phyloP scores from a whole-genome alignment of 2,329 filamentous ascomycete species.

The Cladobotryum protrusum region DNA sequence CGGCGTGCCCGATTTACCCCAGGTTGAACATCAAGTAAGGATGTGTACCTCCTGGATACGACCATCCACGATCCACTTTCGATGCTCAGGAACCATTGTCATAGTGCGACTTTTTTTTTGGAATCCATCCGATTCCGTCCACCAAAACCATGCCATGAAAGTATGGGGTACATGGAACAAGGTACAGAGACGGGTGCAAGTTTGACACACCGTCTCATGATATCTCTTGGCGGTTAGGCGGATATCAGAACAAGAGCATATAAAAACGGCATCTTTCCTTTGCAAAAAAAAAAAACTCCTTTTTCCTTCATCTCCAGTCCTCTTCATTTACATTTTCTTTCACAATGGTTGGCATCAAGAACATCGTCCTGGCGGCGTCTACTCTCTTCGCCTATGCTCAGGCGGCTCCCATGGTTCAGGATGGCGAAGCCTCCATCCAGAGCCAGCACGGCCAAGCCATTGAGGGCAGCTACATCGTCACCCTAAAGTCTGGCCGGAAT shows the following conservation, averaged over 20 bases:
- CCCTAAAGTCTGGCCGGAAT: constrained; percentile 45
- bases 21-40: not conserved
- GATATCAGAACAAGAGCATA: no score
- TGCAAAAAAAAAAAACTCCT: not conserved
- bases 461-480: constrained; percentile 51
- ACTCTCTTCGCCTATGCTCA: constrained; percentile 18
- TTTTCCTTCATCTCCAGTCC: not conserved
- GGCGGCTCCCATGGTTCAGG: constrained; percentile 18
- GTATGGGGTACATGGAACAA: no score
- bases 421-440: constrained; percentile 8
- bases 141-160: no score
- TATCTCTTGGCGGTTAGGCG: no score
- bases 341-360: constrained; percentile 26
- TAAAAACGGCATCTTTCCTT: not conserved
- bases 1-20: not conserved
- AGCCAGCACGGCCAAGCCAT: constrained; percentile 20
- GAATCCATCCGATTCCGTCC: no score
- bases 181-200: no score
- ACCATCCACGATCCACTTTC: not conserved
- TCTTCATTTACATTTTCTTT: not conserved
- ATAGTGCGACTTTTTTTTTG: no score
- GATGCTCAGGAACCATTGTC: no score
- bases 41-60: not conserved
- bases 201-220: no score
- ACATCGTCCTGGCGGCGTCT: constrained; percentile 20